Evolutionary conservation across 305 asterid species (phyloP), one percentile per base, ranked within the genome.

Genomic region (Andrographis paniculata): DNA sequence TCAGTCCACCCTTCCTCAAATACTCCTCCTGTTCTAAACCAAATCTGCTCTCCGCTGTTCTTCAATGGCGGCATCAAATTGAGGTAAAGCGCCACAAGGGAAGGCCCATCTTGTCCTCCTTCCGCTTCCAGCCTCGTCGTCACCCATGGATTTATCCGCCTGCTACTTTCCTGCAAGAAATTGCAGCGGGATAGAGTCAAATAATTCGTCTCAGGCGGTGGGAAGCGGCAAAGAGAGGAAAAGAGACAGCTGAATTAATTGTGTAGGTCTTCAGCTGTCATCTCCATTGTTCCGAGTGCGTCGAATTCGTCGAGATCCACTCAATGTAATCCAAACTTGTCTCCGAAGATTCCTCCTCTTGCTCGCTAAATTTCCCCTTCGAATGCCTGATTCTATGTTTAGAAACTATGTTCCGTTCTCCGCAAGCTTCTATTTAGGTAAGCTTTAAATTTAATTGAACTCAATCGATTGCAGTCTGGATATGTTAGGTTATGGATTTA

Each of bases 391-490:
- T 31, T 55, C 64, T 62, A 79, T 75, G 86, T 69, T 74, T 13
- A 65, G 72, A 48, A 48, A 14, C 61, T 55, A 47, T 33, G 53
- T 63, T 53, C 63, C 67, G 37, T 55, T 53, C 36, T 35, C 55
- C 11, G 40, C 73, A 20, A 52, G 71, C 53, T 59, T 60, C 23
- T 64, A 59, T 64, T 50, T 72, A 10, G 79, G 93, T 85, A 42
- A 69, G 17, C 53, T 48, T 64, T 58, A 56, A 44, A 47, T 59
- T 67, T 55, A 13, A 50, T 30, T 50, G 4, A 19, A 62, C 59
- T 73, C 39, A 22, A 6, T 7, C 12, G 8, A 4, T 33, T 2
- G 12, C 12, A 11, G 5, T 24, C 36, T 53, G 33, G 27, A 48
- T 37, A 31, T 9, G 50, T 42, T 14, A 40, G 38, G 38, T 12